Evolutionary conservation across 2,329 filamentous ascomycete genomes (phyloP).

Genomic region (Penicillium sp.): DNA sequence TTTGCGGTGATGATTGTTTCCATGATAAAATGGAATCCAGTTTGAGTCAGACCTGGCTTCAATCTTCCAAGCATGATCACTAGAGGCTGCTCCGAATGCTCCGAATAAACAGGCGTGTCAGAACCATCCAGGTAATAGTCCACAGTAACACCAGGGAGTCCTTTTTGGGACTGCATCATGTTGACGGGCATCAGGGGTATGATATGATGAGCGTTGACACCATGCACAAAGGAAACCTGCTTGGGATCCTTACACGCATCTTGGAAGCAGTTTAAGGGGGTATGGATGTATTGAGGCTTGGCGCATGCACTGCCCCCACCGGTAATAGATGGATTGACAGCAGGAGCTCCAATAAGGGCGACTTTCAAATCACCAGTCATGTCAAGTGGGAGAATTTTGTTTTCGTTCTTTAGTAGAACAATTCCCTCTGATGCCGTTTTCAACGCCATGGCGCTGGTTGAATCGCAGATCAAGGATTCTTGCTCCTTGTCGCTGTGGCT

Average conservation of each 20-base stretch:
- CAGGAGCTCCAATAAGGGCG: slow-evolving; percentile 12
- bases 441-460: not conserved
- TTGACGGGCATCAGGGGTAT: not conserved
- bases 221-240: not conserved
- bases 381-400: slow-evolving; percentile 9
- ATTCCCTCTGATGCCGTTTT: slow-evolving; percentile 9
- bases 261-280: not conserved
- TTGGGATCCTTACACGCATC: not conserved
- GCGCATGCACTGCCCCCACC: slow-evolving; percentile 17
- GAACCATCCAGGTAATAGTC: not conserved
- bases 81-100: not conserved
- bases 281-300: slow-evolving; percentile 5
- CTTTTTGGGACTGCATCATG: not conserved
- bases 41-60: not conserved
- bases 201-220: not conserved
- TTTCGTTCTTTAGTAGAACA: slow-evolving; percentile 16
- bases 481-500: slow-evolving; percentile 12
- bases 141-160: not conserved
- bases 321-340: slow-evolving; percentile 7
- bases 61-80: not conserved
- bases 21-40: not conserved
- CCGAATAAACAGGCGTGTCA: not conserved
- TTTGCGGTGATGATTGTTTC: not conserved
- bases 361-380: not conserved
- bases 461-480: not conserved